Conservation (phyloP, 1,284 basidiomycete genomes). For the Apiotrichum porosum region DNA sequence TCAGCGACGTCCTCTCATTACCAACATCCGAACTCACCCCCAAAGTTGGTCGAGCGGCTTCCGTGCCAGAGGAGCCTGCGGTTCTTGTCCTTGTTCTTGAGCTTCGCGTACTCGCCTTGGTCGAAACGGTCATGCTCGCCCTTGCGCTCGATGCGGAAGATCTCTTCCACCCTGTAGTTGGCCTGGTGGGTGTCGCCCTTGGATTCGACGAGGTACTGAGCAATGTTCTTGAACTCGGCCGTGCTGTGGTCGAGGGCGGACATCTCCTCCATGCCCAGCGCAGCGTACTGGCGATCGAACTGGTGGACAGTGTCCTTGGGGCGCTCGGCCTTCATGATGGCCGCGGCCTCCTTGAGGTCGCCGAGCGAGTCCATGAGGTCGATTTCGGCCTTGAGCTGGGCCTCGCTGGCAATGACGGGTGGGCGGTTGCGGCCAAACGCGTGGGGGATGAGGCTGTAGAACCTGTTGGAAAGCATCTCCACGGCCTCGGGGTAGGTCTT, state of each 20-base stretch:
- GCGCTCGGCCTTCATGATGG: conserved; percentile 54
- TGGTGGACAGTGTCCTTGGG: conserved; percentile 56
- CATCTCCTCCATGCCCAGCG: conserved; percentile 57
- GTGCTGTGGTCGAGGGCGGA: conserved; percentile 51
- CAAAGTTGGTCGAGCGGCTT: conserved; percentile 20
- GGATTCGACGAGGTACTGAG: conserved; percentile 57
- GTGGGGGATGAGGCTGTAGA: conserved; percentile 58
- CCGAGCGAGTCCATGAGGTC: conserved; percentile 62
- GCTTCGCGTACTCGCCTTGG: conserved; percentile 51
- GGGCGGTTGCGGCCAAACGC: conserved; percentile 57
- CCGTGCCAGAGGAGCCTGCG: conserved; percentile 64
- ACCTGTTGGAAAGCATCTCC: conserved; percentile 52
- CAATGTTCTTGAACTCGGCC: conserved; percentile 55
- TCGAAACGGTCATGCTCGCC: conserved; percentile 55
- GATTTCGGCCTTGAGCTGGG: conserved; percentile 56
- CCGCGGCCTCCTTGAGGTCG: conserved; percentile 58
- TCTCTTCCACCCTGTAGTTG: conserved; percentile 52
- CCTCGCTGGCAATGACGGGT: conserved; percentile 50
- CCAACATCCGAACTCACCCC: too few relatives aligned
- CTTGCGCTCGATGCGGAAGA: conserved; percentile 58
- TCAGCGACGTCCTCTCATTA: too few relatives aligned
- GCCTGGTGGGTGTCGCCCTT: conserved; percentile 48
- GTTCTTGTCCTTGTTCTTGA: conserved; percentile 54
- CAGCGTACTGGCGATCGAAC: conserved; percentile 58
- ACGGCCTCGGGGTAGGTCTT: conserved; percentile 42